Percentiles rank a stretch among this genome's conserved stretches.
Conservation (phyloP, 2,329 filamentous ascomycete genomes). For the Gremmenia infestans region DNA sequence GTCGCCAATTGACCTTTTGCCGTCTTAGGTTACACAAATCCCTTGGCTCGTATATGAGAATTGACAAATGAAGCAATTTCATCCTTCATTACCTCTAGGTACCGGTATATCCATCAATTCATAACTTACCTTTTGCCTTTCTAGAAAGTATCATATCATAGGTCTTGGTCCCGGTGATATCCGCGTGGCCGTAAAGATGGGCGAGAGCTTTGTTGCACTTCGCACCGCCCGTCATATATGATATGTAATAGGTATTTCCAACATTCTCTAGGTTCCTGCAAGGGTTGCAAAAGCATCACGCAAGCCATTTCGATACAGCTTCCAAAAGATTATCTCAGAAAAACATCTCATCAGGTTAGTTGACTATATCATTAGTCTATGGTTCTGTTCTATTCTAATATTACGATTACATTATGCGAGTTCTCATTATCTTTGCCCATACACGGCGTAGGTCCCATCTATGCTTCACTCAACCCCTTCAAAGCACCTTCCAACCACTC, state of each 20-base stretch:
- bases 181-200: background rate
- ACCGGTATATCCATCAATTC: no score
- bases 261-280: background rate
- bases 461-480: background rate
- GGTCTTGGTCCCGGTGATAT: background rate
- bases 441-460: background rate
- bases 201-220: background rate
- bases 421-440: no score
- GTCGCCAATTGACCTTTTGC: no score
- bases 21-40: no score
- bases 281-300: no score
- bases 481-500: constrained; percentile 2
- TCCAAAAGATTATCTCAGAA: no score
- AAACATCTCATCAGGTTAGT: no score
- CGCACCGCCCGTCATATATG: background rate
- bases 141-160: background rate
- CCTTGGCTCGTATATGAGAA: no score
- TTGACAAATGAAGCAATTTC: no score
- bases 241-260: background rate
- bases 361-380: no score
- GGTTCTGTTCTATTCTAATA: background rate
- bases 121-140: background rate
- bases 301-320: no score
- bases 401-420: background rate
- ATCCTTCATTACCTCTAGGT: no score